Evolutionary conservation across 2,329 filamentous ascomycete genomes (phyloP).

Genomic region (Monosporascus sp.): DNA sequence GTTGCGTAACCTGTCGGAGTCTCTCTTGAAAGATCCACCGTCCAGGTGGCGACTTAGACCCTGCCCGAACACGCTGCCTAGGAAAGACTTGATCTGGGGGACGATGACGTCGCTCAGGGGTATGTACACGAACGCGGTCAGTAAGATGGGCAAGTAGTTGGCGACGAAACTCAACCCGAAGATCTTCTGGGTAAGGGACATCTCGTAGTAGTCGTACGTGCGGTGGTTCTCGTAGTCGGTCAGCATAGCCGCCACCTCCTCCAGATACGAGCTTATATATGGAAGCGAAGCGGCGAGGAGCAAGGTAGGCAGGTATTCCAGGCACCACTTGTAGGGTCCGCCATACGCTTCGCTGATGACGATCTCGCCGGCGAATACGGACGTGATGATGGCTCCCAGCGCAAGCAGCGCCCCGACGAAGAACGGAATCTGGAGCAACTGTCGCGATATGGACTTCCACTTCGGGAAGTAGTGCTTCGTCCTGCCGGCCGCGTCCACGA

Average conservation of each 20-base stretch:
- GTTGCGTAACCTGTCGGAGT: conserved; percentile 60
- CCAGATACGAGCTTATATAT: conserved; percentile 58
- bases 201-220: conserved; percentile 62
- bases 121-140: conserved; percentile 76
- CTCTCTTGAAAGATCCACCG: conserved; percentile 55
- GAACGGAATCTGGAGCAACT: conserved; percentile 66
- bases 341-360: conserved; percentile 71
- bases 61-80: conserved; percentile 45
- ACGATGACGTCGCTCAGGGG: conserved; percentile 66
- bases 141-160: conserved; percentile 68
- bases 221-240: conserved; percentile 73
- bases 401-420: conserved; percentile 52
- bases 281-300: conserved; percentile 64
- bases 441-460: conserved; percentile 58
- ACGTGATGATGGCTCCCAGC: conserved; percentile 62
- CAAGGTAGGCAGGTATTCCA: conserved; percentile 68
- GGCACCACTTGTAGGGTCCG: conserved; percentile 59
- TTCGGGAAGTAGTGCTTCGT: conserved; percentile 57
- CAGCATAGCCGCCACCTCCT: conserved; percentile 55
- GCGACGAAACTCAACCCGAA: conserved; percentile 78
- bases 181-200: conserved; percentile 66
- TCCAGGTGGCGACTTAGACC: conserved; percentile 37
- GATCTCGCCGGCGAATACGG: conserved; percentile 68
- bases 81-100: conserved; percentile 59
- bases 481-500: conserved; percentile 60